Percentiles rank a stretch among this genome's conserved stretches.
Evolutionary conservation across 805 yeast genomes (phyloP).

Genomic region (Candida germanica): DNA sequence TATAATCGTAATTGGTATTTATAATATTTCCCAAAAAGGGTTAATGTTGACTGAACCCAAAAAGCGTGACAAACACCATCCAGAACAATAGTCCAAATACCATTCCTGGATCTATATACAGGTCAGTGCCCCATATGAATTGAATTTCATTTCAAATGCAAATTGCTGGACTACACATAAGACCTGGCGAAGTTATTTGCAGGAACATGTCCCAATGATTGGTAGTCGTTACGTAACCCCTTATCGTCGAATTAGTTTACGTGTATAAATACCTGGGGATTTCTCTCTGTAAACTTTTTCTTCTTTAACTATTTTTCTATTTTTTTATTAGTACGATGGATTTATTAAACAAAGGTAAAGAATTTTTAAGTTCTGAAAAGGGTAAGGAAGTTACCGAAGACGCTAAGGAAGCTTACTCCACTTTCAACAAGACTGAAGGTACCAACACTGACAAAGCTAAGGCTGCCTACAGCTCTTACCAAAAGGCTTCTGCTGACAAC

Average conservation of each 20-base stretch:
- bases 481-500: conserved; percentile 21
- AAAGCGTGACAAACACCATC: too few relatives aligned
- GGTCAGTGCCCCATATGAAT: too few relatives aligned
- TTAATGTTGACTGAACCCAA: too few relatives aligned
- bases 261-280: conserved; percentile 3
- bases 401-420: conserved; percentile 34
- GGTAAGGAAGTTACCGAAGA: conserved; percentile 27
- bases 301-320: background rate
- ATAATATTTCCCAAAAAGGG: too few relatives aligned
- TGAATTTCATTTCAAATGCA: background rate
- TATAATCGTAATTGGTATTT: too few relatives aligned
- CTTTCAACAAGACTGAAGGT: conserved; percentile 29
- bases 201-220: too few relatives aligned
- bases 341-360: conserved; percentile 31
- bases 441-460: conserved; percentile 32
- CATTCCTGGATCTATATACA: too few relatives aligned
- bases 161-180: background rate
- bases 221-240: conserved; percentile 1
- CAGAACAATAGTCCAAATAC: too few relatives aligned
- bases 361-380: conserved; percentile 22
- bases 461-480: conserved; percentile 29
- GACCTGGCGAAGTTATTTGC: conserved; percentile 5
- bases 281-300: conserved; percentile 1
- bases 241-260: background rate
- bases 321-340: conserved; percentile 14